Evolutionary conservation across 2,329 filamentous ascomycete species (phyloP), one percentile per base, ranked within the genome.

Genomic region (Rhynchosporium agropyri): DNA sequence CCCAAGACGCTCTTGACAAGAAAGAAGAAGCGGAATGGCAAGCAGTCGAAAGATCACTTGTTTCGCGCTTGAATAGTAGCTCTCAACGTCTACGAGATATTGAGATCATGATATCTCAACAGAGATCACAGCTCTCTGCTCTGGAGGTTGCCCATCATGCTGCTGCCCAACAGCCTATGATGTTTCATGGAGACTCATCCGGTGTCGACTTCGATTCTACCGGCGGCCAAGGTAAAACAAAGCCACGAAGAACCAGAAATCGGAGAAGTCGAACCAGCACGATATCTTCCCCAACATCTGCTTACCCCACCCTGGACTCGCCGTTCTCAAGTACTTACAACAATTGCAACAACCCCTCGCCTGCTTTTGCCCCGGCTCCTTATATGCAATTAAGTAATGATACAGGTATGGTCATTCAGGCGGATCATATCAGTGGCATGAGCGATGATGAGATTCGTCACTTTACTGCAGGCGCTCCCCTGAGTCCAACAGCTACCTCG

Each of bases 401-500:
- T 54, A 70, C 67, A n/a, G 67, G 69, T n/a, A 69, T 74, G 71
- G 65, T 69, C 2, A 71, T 70, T 15, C 54, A 72, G 26, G 65
- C 65, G 8, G 66, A 75, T 74, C 70, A 75, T 69, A 69, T 78
- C 65, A 67, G 77, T 65, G 70, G 74, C 9, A 79, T 87, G 60
- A 85, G 84, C 5, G 88, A 90, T 38, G 82, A 85, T 1, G 87
- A 89, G 20, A 77, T 88, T 4, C 84, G 84, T 63, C 80, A 80
- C 20, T 74, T 89, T 42, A 86, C 82, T 3, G 83, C 81, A 20
- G 86, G 84, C 33, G 90, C 89, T 2, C 89, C 89, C 0, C 84
- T 94, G 74, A 93, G 89, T 70, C 91, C 91, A 1, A 89, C 89
- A 3, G 91, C 90, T 2, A 87, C 89, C 33, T 83, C 88, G 15